Percentiles rank a stretch among this genome's conserved stretches.
These are phyloP conservation scores for Thielaviopsis punctulata DNA, from an alignment of 2,329 filamentous ascomycete species.

Conservation along the genomic window DNA sequence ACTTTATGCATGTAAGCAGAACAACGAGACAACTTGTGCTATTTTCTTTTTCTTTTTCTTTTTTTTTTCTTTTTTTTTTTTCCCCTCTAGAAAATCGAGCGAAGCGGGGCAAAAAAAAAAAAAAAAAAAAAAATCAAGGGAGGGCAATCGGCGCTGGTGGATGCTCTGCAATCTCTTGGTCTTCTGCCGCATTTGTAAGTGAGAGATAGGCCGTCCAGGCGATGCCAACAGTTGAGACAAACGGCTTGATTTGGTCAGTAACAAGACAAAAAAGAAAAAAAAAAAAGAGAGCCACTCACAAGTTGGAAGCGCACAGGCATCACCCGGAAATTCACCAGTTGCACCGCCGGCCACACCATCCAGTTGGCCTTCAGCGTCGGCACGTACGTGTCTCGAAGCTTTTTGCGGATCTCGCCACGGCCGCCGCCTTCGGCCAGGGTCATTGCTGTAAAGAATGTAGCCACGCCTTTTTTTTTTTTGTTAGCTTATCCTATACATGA, in stretches of 20 bases:
- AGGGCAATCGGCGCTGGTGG: neutral
- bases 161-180: constrained; percentile 22
- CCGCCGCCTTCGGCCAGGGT: constrained; percentile 87
- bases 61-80: neutral
- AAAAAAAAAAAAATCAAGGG: neutral
- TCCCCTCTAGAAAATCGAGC: neutral
- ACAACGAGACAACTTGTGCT: no score
- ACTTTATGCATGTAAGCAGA: neutral
- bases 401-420: constrained; percentile 57
- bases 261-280: neutral
- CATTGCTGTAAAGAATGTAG: constrained; percentile 88
- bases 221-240: constrained; percentile 89
- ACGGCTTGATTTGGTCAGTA: constrained; percentile 42
- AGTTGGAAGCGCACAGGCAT: constrained; percentile 95
- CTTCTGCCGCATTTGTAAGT: constrained; percentile 72
- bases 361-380: constrained; percentile 93
- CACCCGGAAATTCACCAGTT: constrained; percentile 89
- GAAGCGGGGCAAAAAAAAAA: neutral
- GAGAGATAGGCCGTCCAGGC: constrained; percentile 96
- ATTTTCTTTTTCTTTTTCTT: no score
- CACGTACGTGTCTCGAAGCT: constrained; percentile 85
- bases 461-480: constrained; percentile 33
- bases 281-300: constrained; percentile 37
- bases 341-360: constrained; percentile 84
- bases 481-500: no score